Evolutionary conservation across 352 stramenopile species (phyloP), one percentile per base, ranked within the genome.

Genomic region (Pythium brachiatum): DNA sequence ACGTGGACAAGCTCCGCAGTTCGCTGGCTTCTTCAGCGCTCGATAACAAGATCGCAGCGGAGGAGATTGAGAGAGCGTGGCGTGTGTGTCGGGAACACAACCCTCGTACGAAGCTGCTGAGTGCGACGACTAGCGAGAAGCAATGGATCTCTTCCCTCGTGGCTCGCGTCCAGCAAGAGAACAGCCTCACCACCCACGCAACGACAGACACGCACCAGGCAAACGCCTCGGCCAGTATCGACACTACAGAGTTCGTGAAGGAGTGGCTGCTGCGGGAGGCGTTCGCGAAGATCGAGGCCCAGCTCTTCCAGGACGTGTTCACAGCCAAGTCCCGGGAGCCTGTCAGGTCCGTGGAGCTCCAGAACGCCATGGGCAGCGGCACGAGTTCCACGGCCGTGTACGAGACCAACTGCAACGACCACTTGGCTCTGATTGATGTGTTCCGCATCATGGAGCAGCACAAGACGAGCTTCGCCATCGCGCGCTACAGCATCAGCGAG

Each of bases 401-500:
- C 58, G 83, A 92, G 64, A 90, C 83, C 2, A 79, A 62, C 18
- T 93, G 80, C 67, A 88, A 72, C 1, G 79, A 88, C 36, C 21
- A 25, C 1, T 93, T 90, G 31, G 72, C 70, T n/a, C 70, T 98
- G 8, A 73, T 83, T 1, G 73, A 90, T 12, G 67, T 86, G 8
- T 98, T 98, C 55, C 71, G 56, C 1, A 53, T 83, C 41, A 66
- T 98, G 57, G 92, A 98, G 62, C 53, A 54, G 8, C 70, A 78
- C 57, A 97, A 97, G 74, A 27, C 57, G 6, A 57, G 52, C 23
- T 88, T 96, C 52, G 47, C 69, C 13, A 89, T 98, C 50, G 70
- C 83, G 53, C 87, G 95, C 53, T 98, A 98, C 72, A 95, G 76
- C 60, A 76, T 98, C 32, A 95, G 84, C 41, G 91, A 98, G 62